Evolutionary conservation across 352 stramenopile species (phyloP).

Genomic region (Pythium dissotocum): DNA sequence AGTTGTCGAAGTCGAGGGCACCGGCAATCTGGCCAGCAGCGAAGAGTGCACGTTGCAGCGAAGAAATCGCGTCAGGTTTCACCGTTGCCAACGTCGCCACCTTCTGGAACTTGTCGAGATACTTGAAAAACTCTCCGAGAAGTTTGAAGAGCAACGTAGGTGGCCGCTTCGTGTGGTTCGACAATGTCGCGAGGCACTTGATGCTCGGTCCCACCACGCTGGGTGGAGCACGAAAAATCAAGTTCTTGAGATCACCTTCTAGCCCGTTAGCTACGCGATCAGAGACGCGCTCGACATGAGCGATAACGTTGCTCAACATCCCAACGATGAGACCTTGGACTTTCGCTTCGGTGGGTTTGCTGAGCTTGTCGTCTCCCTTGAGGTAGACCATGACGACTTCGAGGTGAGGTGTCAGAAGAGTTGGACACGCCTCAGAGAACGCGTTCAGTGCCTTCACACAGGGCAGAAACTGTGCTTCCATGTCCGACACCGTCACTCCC

Average conservation of each 20-base stretch:
- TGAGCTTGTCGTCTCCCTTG: conserved; percentile 53
- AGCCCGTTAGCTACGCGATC: conserved; percentile 44
- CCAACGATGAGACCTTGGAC: conserved; percentile 61
- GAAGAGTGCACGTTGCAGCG: conserved; percentile 79
- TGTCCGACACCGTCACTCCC: conserved; percentile 52
- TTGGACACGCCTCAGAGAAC: conserved; percentile 72
- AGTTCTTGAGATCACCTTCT: conserved; percentile 60
- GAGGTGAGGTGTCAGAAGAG: conserved; percentile 57
- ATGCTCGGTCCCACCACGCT: conserved; percentile 82
- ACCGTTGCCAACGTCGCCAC: conserved; percentile 38
- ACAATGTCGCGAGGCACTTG: conserved; percentile 68
- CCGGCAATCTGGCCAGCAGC: conserved; percentile 65
- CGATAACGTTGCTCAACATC: conserved; percentile 67
- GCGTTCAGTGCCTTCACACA: conserved; percentile 77
- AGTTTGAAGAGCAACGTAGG: conserved; percentile 55
- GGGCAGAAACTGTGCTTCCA: conserved; percentile 64
- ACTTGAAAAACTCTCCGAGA: conserved; percentile 68
- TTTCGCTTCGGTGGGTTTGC: conserved; percentile 52
- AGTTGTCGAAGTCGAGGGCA: conserved; percentile 64
- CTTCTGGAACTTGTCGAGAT: conserved; percentile 50
- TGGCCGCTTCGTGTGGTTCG: conserved; percentile 39
- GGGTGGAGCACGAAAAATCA: conserved; percentile 70
- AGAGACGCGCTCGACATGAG: conserved; percentile 47
- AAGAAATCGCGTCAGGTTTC: conserved; percentile 39
- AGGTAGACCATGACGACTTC: conserved; percentile 78